Base-by-base conservation (phyloP, 208 protist genomes). In the Trypanosoma caninum region DNA sequence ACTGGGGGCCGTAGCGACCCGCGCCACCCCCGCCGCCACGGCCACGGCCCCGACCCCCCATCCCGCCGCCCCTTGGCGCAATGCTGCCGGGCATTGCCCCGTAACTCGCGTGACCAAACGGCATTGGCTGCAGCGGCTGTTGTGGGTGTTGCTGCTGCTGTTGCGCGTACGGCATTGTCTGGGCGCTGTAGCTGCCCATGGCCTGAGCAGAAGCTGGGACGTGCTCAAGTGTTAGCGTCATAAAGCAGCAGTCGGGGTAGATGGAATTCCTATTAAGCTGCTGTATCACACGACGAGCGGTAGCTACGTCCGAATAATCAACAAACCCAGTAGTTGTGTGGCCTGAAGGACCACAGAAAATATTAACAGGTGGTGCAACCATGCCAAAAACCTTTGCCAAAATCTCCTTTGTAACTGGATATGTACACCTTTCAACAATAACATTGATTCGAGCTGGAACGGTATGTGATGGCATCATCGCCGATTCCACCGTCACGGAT, bases 231-330 rank as follows among this genome's bases (percentile, higher is more conserved):
- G 52, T 67, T 22, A 95, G 70, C 30, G 71, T 68, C 72, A 95
- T 71, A 56, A 86, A 80, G 72, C 88, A 95, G 69, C 84, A 91
- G 45, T 84, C 77, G 2, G 84, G 82, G 62, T 95, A 95, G 50
- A 95, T 89, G 37, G 71, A 71, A 40, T 91, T 90, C 57, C 78
- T 80, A 74, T 92, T 84, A 18, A 92, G 76, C 59, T 84, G 65
- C 27, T 76, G 58, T 59, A 89, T 46, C 18, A 76, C 88, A 42
- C 71, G 67, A 50, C 84, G 75, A 27, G 88, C 82, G 7, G 82
- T 59, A 5, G 69, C 48, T 3, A 69, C 56, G 38, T 91, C 80
- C 2, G 76, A 57, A 51, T 84, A 95, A 59, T 95, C 80, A 8
- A 92, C 88, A 33, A 65, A 74, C 14, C 83, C 88, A 18, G 64